Evolutionary conservation across 1,284 basidiomycete genomes (phyloP).

Genomic region (Neolentinus lepideus): DNA sequence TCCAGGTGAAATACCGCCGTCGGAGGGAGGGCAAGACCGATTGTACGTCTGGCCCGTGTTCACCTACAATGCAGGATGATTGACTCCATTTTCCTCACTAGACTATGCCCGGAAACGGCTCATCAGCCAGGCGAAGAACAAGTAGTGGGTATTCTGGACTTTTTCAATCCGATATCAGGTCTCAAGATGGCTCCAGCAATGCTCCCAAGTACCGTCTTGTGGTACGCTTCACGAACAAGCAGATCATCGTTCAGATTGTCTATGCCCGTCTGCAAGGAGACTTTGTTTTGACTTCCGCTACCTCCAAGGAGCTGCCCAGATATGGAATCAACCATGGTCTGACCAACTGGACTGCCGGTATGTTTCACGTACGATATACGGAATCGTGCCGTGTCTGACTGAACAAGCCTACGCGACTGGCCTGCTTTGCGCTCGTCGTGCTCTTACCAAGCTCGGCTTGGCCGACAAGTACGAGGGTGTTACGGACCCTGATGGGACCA

Average conservation of each 20-base stretch:
- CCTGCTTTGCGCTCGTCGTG: slow-evolving; percentile 92
- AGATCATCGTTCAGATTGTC: slow-evolving; percentile 89
- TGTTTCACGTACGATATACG: slow-evolving; percentile 8
- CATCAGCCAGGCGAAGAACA: slow-evolving; percentile 98
- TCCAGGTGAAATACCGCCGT: slow-evolving; percentile 96
- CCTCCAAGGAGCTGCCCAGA: slow-evolving; percentile 87
- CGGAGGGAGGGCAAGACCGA: slow-evolving; percentile 98
- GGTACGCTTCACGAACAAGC: slow-evolving; percentile 95
- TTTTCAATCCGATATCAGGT: neutral
- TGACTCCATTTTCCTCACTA: slow-evolving; percentile 19
- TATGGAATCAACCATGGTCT: slow-evolving; percentile 99
- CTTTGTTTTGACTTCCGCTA: slow-evolving; percentile 84
- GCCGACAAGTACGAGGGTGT: slow-evolving; percentile 99
- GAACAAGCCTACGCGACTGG: slow-evolving; percentile 91
- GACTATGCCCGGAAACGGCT: slow-evolving; percentile 98
- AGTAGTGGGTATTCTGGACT: slow-evolving; percentile 62
- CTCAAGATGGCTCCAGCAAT: slow-evolving; percentile 42
- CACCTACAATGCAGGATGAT: neutral
- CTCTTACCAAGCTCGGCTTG: slow-evolving; percentile 91
- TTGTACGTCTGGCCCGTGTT: slow-evolving; percentile 43
- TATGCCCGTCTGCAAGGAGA: slow-evolving; percentile 98
- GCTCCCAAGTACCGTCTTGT: slow-evolving; percentile 98
- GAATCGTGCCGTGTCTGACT: neutral
- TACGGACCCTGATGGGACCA: slow-evolving; percentile 85
- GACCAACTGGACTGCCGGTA: slow-evolving; percentile 96